These are phyloP conservation scores for Adenanthera pavonina DNA, from an alignment of 306 rosid genomes.

Conservation along the genomic window DNA sequence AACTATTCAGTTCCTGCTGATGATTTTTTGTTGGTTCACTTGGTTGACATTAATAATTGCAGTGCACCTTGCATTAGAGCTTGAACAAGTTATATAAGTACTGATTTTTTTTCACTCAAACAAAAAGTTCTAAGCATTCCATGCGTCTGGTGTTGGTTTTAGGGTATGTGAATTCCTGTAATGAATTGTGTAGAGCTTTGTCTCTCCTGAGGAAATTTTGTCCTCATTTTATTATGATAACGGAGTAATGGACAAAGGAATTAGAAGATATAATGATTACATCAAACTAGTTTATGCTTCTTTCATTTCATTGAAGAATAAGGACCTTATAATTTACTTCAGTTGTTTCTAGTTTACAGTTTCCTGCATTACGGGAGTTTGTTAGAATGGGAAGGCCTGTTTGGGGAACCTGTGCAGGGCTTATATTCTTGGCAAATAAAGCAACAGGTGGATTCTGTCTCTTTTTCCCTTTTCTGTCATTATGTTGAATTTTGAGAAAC, in stretches of 20 bases:
- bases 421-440: constrained; percentile 87
- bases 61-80: no score
- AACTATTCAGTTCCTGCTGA: no score
- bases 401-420: constrained; percentile 99
- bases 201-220: background rate
- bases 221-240: background rate
- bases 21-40: no score
- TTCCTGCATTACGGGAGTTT: constrained; percentile 91
- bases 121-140: background rate
- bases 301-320: background rate
- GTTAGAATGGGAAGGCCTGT: constrained; percentile 94
- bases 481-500: background rate
- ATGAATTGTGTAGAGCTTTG: background rate
- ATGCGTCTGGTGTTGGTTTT: constrained; percentile 1
- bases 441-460: constrained; percentile 66
- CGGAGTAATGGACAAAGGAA: background rate
- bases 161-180: constrained; percentile 5
- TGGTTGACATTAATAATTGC: no score
- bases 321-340: background rate
- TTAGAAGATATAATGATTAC: background rate
- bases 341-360: constrained; percentile 47
- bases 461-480: constrained; percentile 13
- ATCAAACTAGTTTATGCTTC: background rate
- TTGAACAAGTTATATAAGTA: no score
- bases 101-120: no score